These are phyloP conservation scores for Potentilla sterilis DNA, from an alignment of 306 rosid species.

Conservation along the genomic window DNA sequence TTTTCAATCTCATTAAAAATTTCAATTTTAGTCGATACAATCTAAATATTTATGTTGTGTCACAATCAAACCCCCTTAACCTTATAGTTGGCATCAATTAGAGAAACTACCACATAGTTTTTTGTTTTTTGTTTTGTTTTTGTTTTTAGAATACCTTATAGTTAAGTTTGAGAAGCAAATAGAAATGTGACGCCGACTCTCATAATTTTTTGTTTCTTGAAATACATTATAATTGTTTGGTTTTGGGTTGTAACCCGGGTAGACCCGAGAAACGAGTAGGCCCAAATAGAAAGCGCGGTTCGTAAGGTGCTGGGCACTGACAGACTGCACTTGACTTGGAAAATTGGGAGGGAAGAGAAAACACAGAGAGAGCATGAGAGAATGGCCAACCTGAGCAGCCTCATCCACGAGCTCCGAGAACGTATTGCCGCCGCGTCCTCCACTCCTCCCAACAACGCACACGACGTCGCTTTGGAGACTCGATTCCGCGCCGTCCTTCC, in stretches of 20 bases:
- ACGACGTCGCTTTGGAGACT: slow-evolving; percentile 60
- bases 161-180: no score
- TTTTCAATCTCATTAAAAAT: no score
- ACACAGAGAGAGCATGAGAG: slow-evolving; percentile 15
- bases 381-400: slow-evolving; percentile 62
- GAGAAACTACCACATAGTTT: no score
- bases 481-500: slow-evolving; percentile 87
- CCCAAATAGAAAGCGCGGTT: not conserved
- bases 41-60: no score
- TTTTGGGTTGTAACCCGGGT: not conserved
- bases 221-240: no score
- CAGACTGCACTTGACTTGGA: slow-evolving; percentile 12
- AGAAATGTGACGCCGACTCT: no score
- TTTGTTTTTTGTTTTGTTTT: no score
- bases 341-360: slow-evolving; percentile 32
- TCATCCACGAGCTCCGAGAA: slow-evolving; percentile 79
- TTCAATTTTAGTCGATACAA: no score
- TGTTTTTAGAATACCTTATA: no score
- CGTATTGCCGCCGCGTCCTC: slow-evolving; percentile 73
- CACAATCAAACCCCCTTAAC: no score
- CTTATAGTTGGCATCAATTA: no score
- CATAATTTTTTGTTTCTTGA: no score
- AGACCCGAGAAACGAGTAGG: not conserved
- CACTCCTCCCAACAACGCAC: slow-evolving; percentile 38
- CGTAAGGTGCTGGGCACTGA: not conserved